Evolutionary conservation across 768 basidiomycete species (phyloP), one percentile per base, ranked within the genome.

Genomic region (Agaricus sinodeliciosus): DNA sequence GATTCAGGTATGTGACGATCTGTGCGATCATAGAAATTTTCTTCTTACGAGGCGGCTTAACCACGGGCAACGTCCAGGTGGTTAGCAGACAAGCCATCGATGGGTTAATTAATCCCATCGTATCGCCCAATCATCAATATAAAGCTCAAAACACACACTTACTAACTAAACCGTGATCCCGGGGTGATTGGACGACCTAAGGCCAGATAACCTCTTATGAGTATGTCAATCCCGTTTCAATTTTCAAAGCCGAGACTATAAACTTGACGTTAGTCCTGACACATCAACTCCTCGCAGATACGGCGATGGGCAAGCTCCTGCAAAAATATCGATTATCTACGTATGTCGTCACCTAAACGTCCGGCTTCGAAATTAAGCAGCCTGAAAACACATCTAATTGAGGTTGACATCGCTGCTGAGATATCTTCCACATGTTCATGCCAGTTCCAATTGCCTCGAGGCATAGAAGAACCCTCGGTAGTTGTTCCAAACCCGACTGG

Each of bases 361-460:
- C 5, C 28, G 28, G 28, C 28, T 31, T 31, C 8, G 31, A 31
- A 31, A 11, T 11, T 8, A 11, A 31, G 31, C 31, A 31, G 31
- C 31, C 3, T 31, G 31, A 4, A 31, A 7, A 31, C 11, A 31
- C 11, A 11, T 31, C 1, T 31, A 5, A 31, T 11, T 3, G 11
- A 31, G 31, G 6, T 11, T 11, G 31, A 7, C 31, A 31, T 11
- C 31, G 11, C 22, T 8, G 37, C 39, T n/a, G 26, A 16, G 41
- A 22, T 28, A 27, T 26, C 15, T 40, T 9, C 34, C 13, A 37
- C 26, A 49, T 28, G 9, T 37, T 39, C 48, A 49, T 49, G 48
- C 22, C 49, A 43, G 9, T 51, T 18, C 41, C 40, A n/a, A 43
- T 18, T 35, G 31, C 49, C 42, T 43, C 49, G 41, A 51, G 49